phyloP scores from a whole-genome alignment of 345 rosid genomes.

The Corchorus capsularis region DNA sequence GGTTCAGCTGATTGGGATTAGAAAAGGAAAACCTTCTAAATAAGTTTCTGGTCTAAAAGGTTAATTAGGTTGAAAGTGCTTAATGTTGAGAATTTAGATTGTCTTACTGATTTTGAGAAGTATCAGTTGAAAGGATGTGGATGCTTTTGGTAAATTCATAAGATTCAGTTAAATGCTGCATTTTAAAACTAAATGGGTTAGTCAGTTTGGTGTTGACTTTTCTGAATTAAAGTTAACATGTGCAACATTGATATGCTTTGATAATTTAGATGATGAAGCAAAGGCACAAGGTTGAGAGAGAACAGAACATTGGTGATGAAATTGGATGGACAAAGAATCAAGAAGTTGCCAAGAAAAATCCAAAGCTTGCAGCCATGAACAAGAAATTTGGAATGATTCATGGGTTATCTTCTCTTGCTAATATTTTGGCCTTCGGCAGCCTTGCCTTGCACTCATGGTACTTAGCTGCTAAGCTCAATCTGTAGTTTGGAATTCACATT shows the following conservation, averaged over 20 bases:
- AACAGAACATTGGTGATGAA: constrained; percentile 72
- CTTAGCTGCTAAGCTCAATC: constrained; percentile 84
- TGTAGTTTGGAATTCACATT: constrained; percentile 38
- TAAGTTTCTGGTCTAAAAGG: not conserved
- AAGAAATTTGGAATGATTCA: constrained; percentile 99
- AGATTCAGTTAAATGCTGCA: not conserved
- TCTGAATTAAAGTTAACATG: not conserved
- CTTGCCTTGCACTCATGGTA: constrained; percentile 99
- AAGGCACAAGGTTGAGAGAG: constrained; percentile 95
- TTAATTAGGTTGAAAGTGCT: too few relatives aligned
- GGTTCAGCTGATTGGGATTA: not conserved
- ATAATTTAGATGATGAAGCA: constrained; percentile 87
- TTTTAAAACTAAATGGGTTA: not conserved
- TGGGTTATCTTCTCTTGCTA: constrained; percentile 93
- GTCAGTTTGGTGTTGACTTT: not conserved
- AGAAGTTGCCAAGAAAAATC: constrained; percentile 77
- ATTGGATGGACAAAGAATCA: constrained; percentile 87
- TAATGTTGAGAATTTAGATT: not conserved
- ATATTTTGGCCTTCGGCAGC: constrained; percentile 87
- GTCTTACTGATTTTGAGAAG: not conserved
- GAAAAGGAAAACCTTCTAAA: not conserved
- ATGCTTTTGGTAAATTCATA: not conserved
- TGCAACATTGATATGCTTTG: not conserved
- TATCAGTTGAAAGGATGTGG: not conserved
- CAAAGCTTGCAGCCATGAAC: constrained; percentile 94